These are phyloP conservation scores for Podosphaera aphanis DNA, from an alignment of 2,329 filamentous ascomycete genomes.

Conservation along the genomic window DNA sequence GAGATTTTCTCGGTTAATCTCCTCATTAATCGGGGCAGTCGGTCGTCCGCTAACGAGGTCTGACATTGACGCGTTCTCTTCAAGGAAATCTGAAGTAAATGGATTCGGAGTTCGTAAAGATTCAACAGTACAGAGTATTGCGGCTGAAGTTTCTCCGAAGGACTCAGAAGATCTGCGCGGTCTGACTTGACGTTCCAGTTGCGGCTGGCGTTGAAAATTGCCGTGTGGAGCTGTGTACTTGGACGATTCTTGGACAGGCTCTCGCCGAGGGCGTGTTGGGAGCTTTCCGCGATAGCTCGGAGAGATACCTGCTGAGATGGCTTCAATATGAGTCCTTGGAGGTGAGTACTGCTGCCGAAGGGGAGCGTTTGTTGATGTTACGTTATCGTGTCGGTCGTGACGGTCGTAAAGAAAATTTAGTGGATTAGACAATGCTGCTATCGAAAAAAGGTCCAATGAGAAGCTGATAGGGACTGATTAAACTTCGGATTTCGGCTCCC, in stretches of 20 bases:
- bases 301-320: slow-evolving; percentile 14
- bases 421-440: background rate
- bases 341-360: slow-evolving; percentile 14
- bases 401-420: slow-evolving; percentile 13
- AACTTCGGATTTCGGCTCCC: too few relatives aligned
- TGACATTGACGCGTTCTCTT: slow-evolving; percentile 84
- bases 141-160: slow-evolving; percentile 65
- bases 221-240: slow-evolving; percentile 11
- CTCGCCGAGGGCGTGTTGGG: slow-evolving; percentile 4
- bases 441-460: background rate
- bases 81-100: slow-evolving; percentile 63
- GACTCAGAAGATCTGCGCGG: slow-evolving; percentile 34
- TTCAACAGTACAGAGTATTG: slow-evolving; percentile 80
- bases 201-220: slow-evolving; percentile 6
- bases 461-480: too few relatives aligned
- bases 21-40: slow-evolving; percentile 28
- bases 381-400: slow-evolving; percentile 16
- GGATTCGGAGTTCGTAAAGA: slow-evolving; percentile 59
- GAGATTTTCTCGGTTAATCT: background rate
- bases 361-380: slow-evolving; percentile 11
- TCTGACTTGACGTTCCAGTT: slow-evolving; percentile 13
- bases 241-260: slow-evolving; percentile 11
- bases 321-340: slow-evolving; percentile 15
- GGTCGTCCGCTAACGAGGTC: slow-evolving; percentile 44
- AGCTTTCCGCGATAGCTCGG: slow-evolving; percentile 8